Base-by-base conservation (phyloP, 768 basidiomycete species). In the Mycena latifolia region DNA sequence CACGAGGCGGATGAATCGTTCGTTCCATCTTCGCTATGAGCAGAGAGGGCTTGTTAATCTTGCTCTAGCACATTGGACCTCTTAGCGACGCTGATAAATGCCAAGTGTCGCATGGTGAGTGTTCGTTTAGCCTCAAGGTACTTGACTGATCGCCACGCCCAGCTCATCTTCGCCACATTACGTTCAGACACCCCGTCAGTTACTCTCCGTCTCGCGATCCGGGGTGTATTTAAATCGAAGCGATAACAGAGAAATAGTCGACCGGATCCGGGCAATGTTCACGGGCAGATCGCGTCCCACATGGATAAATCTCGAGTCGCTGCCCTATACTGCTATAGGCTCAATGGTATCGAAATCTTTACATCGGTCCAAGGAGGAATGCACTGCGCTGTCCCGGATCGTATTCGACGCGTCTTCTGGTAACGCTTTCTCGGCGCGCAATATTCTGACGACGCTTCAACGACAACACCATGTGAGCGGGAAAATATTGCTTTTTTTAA, bases 1-100 rank as follows among this genome's bases (percentile, higher is more conserved):
- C 92, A 93, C 65, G 90, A 91, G 70, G 91, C 92, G 11, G 88
- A 92, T 73, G 86, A 88, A 64, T 89, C 89, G 86, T 92, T 41
- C 71, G 69, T 65, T 48, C 29, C 59, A 27, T 47, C 41, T 33
- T 39, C 15, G 24, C 33, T 3, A 43, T n/a, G 22, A 12, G 28
- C 24, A 31, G 31, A n/a, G 22, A 3, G 33, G 28, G 29, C 29
- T 54, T 56, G 59, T 57, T 60, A 58, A 65, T 35, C 52, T 39
- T 51, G 3, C 55, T 47, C n/a, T 55, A 91, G 90, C 35, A 88
- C 90, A 4, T 72, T 93, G 59, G 89, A 90, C 71, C 81, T 93
- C 37, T 81, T 93, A 25, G 85, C 84, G 4, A 86, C 90, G 0
- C 76, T 93, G 45, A 77, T 89, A 9, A 89, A 89, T 69, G 88